A percentile compares a stretch with the other conserved stretches of the same genome.
Evolutionary conservation across 2,329 filamentous ascomycete species (phyloP).

Genomic region (Aspergillus sp.): DNA sequence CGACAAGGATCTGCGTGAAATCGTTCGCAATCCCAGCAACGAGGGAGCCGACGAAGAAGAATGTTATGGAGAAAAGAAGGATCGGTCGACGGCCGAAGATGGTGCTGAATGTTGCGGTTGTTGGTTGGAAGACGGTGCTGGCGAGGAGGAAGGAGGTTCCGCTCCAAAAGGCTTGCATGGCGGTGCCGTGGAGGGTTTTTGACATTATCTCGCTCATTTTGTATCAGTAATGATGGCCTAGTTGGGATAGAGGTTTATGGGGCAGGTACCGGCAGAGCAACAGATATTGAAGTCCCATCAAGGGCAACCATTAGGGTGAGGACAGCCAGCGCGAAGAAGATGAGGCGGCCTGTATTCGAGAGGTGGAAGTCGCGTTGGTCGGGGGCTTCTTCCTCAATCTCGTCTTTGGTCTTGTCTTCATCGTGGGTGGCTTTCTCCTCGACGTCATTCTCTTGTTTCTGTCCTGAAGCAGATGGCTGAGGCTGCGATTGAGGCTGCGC

Average conservation of each 20-base stretch:
- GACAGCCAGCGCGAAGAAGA: slow-evolving; percentile 39
- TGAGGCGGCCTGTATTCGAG: slow-evolving; percentile 11
- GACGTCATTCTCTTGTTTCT: background rate
- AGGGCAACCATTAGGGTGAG: slow-evolving; percentile 67
- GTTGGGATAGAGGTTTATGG: background rate
- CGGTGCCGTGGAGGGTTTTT: slow-evolving; percentile 55
- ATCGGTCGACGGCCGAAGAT: slow-evolving; percentile 58
- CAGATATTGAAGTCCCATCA: slow-evolving; percentile 68
- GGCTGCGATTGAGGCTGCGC: background rate
- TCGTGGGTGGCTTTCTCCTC: background rate
- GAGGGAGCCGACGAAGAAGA: slow-evolving; percentile 59
- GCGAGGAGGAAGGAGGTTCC: slow-evolving; percentile 70
- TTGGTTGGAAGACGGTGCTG: slow-evolving; percentile 58
- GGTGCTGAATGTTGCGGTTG: slow-evolving; percentile 56
- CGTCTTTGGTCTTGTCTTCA: background rate
- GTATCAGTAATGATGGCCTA: background rate
- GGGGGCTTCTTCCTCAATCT: background rate
- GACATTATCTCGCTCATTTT: slow-evolving; percentile 50
- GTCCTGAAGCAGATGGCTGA: background rate
- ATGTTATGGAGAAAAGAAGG: slow-evolving; percentile 45
- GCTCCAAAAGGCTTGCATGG: slow-evolving; percentile 71
- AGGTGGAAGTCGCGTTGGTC: slow-evolving; percentile 18
- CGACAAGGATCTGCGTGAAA: slow-evolving; percentile 56
- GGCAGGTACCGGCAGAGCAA: slow-evolving; percentile 56
- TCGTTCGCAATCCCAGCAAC: slow-evolving; percentile 55